These are phyloP conservation scores for Trametes sanguinea DNA, from an alignment of 768 basidiomycete genomes.

Conservation along the genomic window DNA sequence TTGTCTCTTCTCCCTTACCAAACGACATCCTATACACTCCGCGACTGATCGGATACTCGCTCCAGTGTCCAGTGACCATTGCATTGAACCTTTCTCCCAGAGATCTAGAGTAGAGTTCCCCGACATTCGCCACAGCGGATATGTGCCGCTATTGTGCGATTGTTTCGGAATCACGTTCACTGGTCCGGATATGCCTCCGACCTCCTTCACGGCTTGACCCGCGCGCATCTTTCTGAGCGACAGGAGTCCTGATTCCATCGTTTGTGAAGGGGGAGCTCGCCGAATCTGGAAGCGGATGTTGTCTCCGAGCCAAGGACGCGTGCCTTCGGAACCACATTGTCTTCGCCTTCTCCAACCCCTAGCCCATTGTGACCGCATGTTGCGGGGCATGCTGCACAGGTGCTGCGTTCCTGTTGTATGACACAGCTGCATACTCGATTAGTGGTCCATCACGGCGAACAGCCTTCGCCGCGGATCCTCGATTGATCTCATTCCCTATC, in stretches of 20 bases:
- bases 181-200: background rate
- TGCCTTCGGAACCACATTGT: background rate
- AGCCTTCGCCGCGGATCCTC: conserved; percentile 23
- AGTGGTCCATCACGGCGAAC: conserved; percentile 17
- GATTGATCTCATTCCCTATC: conserved; percentile 19
- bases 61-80: conserved; percentile 7
- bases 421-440: conserved; percentile 14
- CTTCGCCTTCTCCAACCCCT: background rate
- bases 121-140: background rate
- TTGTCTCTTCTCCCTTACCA: conserved; percentile 15
- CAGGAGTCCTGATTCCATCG: background rate
- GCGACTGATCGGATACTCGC: conserved; percentile 20
- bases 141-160: background rate
- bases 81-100: conserved; percentile 4
- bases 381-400: background rate
- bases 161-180: conserved; percentile 20
- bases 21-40: conserved; percentile 14
- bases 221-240: background rate
- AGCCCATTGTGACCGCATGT: conserved; percentile 1
- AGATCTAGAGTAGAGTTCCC: background rate
- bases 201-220: background rate
- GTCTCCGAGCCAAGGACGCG: conserved; percentile 13
- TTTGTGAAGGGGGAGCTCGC: background rate
- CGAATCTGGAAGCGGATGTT: conserved; percentile 10
- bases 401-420: conserved; percentile 5